These are phyloP conservation scores for Helenozyma rhizophorensis DNA, from an alignment of 805 yeast species.

Conservation along the genomic window DNA sequence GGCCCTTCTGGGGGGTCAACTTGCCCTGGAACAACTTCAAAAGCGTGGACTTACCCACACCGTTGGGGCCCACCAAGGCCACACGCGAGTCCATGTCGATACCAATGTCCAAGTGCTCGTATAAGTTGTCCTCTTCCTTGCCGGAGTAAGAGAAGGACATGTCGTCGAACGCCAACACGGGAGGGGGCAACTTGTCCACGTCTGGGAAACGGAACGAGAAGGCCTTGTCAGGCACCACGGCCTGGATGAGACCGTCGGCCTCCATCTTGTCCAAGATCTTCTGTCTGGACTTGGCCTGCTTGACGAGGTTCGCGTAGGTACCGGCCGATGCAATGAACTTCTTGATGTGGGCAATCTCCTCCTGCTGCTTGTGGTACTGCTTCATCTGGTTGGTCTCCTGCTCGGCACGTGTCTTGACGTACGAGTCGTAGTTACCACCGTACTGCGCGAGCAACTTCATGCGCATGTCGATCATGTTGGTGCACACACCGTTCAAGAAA, in stretches of 20 bases:
- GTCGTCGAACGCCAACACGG: conserved; percentile 94
- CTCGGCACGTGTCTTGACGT: conserved; percentile 90
- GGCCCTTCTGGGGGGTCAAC: conserved; percentile 83
- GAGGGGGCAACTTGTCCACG: conserved; percentile 97
- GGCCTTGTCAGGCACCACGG: conserved; percentile 89
- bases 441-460: conserved; percentile 64
- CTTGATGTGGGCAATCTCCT: conserved; percentile 96
- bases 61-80: conserved; percentile 97
- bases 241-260: conserved; percentile 94
- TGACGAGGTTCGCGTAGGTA: conserved; percentile 97
- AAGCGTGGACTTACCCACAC: conserved; percentile 97
- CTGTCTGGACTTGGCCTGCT: conserved; percentile 98
- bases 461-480: conserved; percentile 98
- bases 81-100: conserved; percentile 99
- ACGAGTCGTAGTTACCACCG: conserved; percentile 99
- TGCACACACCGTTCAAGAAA: conserved; percentile 98
- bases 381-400: conserved; percentile 97
- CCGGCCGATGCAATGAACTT: conserved; percentile 99
- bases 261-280: conserved; percentile 99
- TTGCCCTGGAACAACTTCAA: conserved; percentile 96
- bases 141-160: conserved; percentile 91
- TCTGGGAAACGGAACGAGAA: conserved; percentile 92
- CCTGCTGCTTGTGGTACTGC: conserved; percentile 95
- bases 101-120: conserved; percentile 91
- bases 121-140: conserved; percentile 77